A percentile compares a stretch with the other conserved stretches of the same genome.
These are phyloP conservation scores for Penicillium sp. DNA, from an alignment of 2,329 filamentous ascomycete species.

Conservation along the genomic window DNA sequence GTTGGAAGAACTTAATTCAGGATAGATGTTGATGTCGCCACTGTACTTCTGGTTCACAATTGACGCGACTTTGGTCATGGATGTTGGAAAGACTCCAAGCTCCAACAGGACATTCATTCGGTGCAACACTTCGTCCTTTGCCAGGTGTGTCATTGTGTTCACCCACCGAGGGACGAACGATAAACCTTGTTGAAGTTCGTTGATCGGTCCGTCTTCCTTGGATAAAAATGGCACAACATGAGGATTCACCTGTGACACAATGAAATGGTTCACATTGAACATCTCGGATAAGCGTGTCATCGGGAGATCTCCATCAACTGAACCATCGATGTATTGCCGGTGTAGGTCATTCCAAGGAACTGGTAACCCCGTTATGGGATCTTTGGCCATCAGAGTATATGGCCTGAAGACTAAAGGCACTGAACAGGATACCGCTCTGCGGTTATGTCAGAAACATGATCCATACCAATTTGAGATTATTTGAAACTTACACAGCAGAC, in stretches of 20 bases:
- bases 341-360: conserved; percentile 83
- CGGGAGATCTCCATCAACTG: conserved; percentile 89
- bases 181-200: conserved; percentile 30
- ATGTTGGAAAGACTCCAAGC: conserved; percentile 75
- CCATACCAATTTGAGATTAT: background rate
- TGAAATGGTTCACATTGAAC: conserved; percentile 98
- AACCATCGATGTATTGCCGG: conserved; percentile 89
- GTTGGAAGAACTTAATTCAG: conserved; percentile 72
- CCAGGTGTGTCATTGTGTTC: conserved; percentile 67
- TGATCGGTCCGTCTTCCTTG: conserved; percentile 62
- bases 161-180: conserved; percentile 56
- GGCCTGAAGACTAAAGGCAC: conserved; percentile 84
- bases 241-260: conserved; percentile 94
- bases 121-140: conserved; percentile 77
- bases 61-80: conserved; percentile 74
- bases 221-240: conserved; percentile 85
- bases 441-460: conserved; percentile 14
- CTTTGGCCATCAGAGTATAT: conserved; percentile 77
- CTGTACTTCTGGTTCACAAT: conserved; percentile 89
- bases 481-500: conserved; percentile 71
- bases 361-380: conserved; percentile 74
- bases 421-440: conserved; percentile 82
- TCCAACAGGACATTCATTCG: conserved; percentile 78
- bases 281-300: conserved; percentile 88
- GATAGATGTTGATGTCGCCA: conserved; percentile 92